These are phyloP conservation scores for Akanthomyces muscarius DNA, from an alignment of 2,329 filamentous ascomycete genomes.

Conservation along the genomic window DNA sequence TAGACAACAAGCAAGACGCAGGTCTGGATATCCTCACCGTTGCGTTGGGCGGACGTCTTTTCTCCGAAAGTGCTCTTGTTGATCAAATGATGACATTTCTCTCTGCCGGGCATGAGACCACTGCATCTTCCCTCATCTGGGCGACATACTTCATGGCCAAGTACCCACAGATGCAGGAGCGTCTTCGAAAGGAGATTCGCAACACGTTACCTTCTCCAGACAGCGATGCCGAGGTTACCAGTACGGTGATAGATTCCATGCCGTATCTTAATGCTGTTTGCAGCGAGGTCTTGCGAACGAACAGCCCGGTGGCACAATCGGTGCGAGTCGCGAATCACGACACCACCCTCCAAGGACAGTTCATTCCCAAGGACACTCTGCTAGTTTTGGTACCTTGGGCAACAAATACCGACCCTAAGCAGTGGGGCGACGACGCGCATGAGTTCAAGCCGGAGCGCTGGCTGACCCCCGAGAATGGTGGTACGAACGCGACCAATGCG, in stretches of 20 bases:
- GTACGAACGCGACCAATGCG: slow-evolving; percentile 16
- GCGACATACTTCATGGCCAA: slow-evolving; percentile 35
- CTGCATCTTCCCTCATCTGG: slow-evolving; percentile 39
- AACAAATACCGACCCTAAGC: slow-evolving; percentile 27
- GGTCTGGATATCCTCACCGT: slow-evolving; percentile 37
- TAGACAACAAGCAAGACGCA: slow-evolving; percentile 24
- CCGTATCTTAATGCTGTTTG: slow-evolving; percentile 74
- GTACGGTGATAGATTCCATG: slow-evolving; percentile 62
- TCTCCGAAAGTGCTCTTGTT: slow-evolving; percentile 37
- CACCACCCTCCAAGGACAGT: slow-evolving; percentile 30
- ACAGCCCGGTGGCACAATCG: slow-evolving; percentile 33
- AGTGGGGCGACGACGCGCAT: slow-evolving; percentile 35
- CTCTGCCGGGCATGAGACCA: slow-evolving; percentile 42
- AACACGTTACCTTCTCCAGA: slow-evolving; percentile 33
- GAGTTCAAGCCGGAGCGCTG: slow-evolving; percentile 37
- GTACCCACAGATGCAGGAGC: slow-evolving; percentile 34
- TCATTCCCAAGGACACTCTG: slow-evolving; percentile 34
- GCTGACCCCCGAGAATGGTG: slow-evolving; percentile 24
- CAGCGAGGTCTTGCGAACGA: slow-evolving; percentile 40
- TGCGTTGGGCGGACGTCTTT: slow-evolving; percentile 28
- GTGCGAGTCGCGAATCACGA: slow-evolving; percentile 31
- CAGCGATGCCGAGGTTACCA: slow-evolving; percentile 31
- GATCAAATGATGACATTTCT: slow-evolving; percentile 41
- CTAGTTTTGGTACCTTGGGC: slow-evolving; percentile 31
- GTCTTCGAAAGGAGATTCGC: slow-evolving; percentile 37